Evolutionary conservation across 1,139 yeast genomes (phyloP).

Genomic region (Yamadazyma triangularis): DNA sequence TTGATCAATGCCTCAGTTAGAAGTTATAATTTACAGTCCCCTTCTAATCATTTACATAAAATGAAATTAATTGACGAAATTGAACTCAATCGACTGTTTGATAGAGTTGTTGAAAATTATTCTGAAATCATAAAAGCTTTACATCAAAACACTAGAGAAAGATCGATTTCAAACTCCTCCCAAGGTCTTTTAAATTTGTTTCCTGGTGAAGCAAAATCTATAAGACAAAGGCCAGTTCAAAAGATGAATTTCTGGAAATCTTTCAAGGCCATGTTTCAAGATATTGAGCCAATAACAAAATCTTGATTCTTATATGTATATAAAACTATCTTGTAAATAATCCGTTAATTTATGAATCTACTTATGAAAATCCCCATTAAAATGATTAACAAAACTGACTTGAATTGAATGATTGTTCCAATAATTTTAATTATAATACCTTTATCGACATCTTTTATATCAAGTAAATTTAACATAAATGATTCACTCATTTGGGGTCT

Average conservation of each 20-base stretch:
- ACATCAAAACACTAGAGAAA: too few species aligned
- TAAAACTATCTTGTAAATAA: not conserved
- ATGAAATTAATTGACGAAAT: conserved; percentile 50
- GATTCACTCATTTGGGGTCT: conserved; percentile 57
- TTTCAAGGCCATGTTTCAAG: conserved; percentile 27
- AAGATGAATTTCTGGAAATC: conserved; percentile 30
- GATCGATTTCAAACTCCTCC: not conserved
- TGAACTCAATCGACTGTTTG: conserved; percentile 36
- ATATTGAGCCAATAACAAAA: conserved; percentile 2
- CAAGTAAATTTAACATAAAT: conserved; percentile 29
- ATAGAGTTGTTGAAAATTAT: conserved; percentile 5
- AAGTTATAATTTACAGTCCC: conserved; percentile 78
- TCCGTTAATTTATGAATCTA: conserved; percentile 1
- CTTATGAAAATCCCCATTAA: not conserved
- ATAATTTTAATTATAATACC: conserved; percentile 10
- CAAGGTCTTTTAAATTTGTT: not conserved
- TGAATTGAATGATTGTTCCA: conserved; percentile 1
- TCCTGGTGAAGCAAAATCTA: conserved; percentile 9
- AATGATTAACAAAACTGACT: not conserved
- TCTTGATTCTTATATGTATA: conserved; percentile 3
- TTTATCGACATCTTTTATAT: conserved; percentile 8
- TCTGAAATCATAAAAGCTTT: too few species aligned
- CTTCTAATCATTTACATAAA: conserved; percentile 62
- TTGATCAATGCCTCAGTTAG: conserved; percentile 58
- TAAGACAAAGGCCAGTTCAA: conserved; percentile 17